phyloP scores from a whole-genome alignment of 2,329 filamentous ascomycete genomes.

The Beauveria australis region DNA sequence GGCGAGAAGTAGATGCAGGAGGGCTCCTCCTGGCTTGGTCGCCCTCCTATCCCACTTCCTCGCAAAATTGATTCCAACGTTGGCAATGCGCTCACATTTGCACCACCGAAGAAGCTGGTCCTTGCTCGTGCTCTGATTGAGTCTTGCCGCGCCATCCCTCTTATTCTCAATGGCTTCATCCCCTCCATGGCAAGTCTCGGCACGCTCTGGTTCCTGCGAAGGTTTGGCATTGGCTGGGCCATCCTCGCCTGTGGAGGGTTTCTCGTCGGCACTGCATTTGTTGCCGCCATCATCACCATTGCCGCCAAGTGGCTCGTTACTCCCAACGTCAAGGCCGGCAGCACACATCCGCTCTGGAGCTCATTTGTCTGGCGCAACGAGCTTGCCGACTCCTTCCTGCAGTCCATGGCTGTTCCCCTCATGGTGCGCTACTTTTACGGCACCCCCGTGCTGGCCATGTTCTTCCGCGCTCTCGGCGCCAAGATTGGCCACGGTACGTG shows the following conservation, averaged over 20 bases:
- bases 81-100: constrained; percentile 15
- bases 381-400: constrained; percentile 53
- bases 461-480: constrained; percentile 16
- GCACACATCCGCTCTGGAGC: constrained; percentile 17
- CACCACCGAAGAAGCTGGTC: constrained; percentile 12
- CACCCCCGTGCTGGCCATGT: constrained; percentile 14
- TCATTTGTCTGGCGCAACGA: constrained; percentile 25
- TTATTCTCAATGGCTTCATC: constrained; percentile 12
- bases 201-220: constrained; percentile 11
- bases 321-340: constrained; percentile 12
- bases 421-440: constrained; percentile 14
- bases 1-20: constrained; percentile 13
- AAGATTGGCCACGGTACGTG: constrained; percentile 17
- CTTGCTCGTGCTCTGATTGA: constrained; percentile 14
- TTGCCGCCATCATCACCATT: constrained; percentile 11
- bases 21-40: constrained; percentile 17
- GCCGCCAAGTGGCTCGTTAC: constrained; percentile 16
- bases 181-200: background rate
- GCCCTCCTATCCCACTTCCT: constrained; percentile 16
- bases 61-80: constrained; percentile 12
- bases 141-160: constrained; percentile 13
- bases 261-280: constrained; percentile 5
- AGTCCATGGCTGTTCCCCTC: constrained; percentile 20
- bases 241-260: constrained; percentile 12
- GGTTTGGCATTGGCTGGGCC: constrained; percentile 12